phyloP scores from a whole-genome alignment of 2,329 filamentous ascomycete species.

The Scedosporium aurantiacum region DNA sequence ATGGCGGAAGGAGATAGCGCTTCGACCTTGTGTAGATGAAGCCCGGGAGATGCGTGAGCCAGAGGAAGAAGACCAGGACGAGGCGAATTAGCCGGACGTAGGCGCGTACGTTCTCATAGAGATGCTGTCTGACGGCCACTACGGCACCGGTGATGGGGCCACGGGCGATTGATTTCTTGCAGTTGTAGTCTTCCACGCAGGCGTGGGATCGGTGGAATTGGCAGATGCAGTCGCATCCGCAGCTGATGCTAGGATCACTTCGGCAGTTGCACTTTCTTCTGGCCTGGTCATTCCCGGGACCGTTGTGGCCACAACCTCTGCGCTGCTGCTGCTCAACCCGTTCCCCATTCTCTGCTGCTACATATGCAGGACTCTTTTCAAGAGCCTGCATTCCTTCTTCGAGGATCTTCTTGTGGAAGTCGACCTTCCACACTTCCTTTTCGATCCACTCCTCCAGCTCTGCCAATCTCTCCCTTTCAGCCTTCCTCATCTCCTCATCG shows the following conservation, averaged over 20 bases:
- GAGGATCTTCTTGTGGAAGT: neutral
- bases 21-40: neutral
- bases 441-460: neutral
- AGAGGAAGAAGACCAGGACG: neutral
- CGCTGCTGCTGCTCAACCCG: no score
- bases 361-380: neutral
- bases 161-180: no score
- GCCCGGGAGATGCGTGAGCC: neutral
- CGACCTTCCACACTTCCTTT: neutral
- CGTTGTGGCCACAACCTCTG: no score
- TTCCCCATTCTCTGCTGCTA: neutral
- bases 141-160: neutral
- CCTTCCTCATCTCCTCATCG: slow-evolving; percentile 27
- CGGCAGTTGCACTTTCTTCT: no score
- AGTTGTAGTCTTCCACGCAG: no score
- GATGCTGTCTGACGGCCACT: neutral
- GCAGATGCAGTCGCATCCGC: no score
- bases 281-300: no score
- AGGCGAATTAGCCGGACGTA: neutral
- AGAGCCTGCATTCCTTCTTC: neutral
- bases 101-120: neutral
- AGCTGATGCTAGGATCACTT: no score
- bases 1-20: neutral
- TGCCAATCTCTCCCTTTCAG: neutral
- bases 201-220: no score